Conservation (phyloP, 306 rosid species). For the Arachis hypogaea region DNA sequence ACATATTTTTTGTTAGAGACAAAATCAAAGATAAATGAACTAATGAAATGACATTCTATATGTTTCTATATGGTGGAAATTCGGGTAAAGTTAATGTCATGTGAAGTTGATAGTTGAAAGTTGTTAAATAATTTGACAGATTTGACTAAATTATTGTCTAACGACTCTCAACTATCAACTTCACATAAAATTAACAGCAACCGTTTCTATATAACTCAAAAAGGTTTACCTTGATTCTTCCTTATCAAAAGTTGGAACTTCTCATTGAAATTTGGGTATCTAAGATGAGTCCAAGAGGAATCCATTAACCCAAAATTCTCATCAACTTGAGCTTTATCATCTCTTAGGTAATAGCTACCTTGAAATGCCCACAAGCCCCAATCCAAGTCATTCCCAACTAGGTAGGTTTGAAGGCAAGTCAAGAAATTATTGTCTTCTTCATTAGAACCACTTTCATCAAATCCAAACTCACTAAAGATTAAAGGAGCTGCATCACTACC, state of each 20-base stretch:
- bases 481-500: constrained; percentile 48
- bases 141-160: too few relatives aligned
- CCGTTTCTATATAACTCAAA: background rate
- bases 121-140: too few relatives aligned
- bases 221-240: constrained; percentile 46
- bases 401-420: constrained; percentile 60
- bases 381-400: constrained; percentile 56
- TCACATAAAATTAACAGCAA: too few relatives aligned
- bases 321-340: constrained; percentile 33
- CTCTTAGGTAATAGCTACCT: constrained; percentile 52
- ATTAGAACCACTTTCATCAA: constrained; percentile 35
- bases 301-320: constrained; percentile 61
- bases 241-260: constrained; percentile 49
- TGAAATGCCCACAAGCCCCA: constrained; percentile 68
- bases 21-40: too few relatives aligned
- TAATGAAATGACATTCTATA: too few relatives aligned
- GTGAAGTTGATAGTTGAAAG: too few relatives aligned
- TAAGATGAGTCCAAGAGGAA: constrained; percentile 39
- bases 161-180: too few relatives aligned
- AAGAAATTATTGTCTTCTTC: constrained; percentile 49
- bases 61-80: too few relatives aligned
- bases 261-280: constrained; percentile 42
- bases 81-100: too few relatives aligned
- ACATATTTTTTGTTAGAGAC: too few relatives aligned
- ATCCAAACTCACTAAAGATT: constrained; percentile 58